A percentile compares a stretch with the other conserved stretches of the same genome.
Conservation (phyloP, 1,284 basidiomycete species). For the Pseudozyma pruni region DNA sequence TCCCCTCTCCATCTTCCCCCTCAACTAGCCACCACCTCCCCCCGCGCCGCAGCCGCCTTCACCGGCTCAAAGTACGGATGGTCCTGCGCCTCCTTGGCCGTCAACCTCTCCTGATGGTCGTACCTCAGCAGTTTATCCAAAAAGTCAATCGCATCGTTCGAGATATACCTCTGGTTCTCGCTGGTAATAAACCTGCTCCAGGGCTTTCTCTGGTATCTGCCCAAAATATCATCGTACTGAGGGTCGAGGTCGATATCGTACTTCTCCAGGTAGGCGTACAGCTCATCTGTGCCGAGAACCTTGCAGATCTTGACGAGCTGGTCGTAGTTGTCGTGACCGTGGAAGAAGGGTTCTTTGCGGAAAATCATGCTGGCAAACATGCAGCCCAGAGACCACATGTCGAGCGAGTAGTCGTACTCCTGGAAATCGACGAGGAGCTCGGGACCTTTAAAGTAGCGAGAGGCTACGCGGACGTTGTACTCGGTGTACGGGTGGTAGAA, state of each 20-base stretch:
- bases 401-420: slow-evolving; percentile 87
- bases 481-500: slow-evolving; percentile 98
- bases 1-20: too few species aligned
- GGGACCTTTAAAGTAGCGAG: slow-evolving; percentile 97
- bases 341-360: slow-evolving; percentile 99
- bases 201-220: slow-evolving; percentile 83
- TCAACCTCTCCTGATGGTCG: slow-evolving; percentile 95
- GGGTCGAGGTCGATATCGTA: slow-evolving; percentile 76
- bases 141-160: slow-evolving; percentile 81
- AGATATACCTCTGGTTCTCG: slow-evolving; percentile 95
- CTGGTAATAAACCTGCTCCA: slow-evolving; percentile 72
- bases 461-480: slow-evolving; percentile 97
- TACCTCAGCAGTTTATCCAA: slow-evolving; percentile 94
- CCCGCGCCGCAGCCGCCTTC: slow-evolving; percentile 44
- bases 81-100: slow-evolving; percentile 73
- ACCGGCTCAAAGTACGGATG: slow-evolving; percentile 66
- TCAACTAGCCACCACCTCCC: slow-evolving; percentile 45
- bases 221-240: slow-evolving; percentile 67
- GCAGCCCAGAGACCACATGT: slow-evolving; percentile 99
- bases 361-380: slow-evolving; percentile 91
- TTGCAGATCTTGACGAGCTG: slow-evolving; percentile 98
- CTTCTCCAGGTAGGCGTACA: slow-evolving; percentile 75
- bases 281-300: slow-evolving; percentile 94
- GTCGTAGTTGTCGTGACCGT: slow-evolving; percentile 98
- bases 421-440: slow-evolving; percentile 98